Percentiles rank a stretch among this genome's conserved stretches.
These are phyloP conservation scores for Carallia brachiata DNA, from an alignment of 345 rosid genomes.

Conservation along the genomic window DNA sequence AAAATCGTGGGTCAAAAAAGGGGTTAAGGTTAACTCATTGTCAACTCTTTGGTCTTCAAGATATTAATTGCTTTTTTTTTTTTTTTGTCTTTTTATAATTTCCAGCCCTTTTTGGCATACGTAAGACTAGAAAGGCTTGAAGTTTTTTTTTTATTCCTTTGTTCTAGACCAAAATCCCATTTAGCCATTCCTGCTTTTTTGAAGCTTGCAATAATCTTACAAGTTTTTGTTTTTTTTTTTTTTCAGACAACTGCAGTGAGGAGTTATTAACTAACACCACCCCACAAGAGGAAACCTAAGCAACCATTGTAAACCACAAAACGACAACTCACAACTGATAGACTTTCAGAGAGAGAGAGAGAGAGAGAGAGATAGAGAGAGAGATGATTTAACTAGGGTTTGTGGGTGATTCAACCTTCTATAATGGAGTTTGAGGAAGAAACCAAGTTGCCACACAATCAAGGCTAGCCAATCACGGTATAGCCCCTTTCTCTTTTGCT, in stretches of 20 bases:
- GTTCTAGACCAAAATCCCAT: conserved; percentile 7
- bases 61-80: too few species aligned
- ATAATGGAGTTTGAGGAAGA: conserved; percentile 6
- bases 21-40: conserved; percentile 10
- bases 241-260: conserved; percentile 19
- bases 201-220: conserved; percentile 20
- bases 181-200: conserved; percentile 15
- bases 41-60: conserved; percentile 18
- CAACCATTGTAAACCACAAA: conserved; percentile 7
- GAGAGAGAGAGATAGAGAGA: not conserved
- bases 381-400: conserved; percentile 16
- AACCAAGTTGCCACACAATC: not conserved
- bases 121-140: conserved; percentile 6
- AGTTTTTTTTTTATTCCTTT: too few species aligned
- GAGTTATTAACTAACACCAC: conserved; percentile 16
- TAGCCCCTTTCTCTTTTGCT: not conserved
- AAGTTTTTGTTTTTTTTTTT: conserved; percentile 8
- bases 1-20: conserved; percentile 20
- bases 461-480: conserved; percentile 12
- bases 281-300: conserved; percentile 2
- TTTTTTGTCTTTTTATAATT: not conserved
- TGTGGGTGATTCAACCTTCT: not conserved
- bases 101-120: conserved; percentile 20
- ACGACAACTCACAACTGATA: not conserved
- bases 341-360: too few species aligned